Evolutionary conservation across 2,329 filamentous ascomycete genomes (phyloP).

Genomic region (Aspergillus terreus): DNA sequence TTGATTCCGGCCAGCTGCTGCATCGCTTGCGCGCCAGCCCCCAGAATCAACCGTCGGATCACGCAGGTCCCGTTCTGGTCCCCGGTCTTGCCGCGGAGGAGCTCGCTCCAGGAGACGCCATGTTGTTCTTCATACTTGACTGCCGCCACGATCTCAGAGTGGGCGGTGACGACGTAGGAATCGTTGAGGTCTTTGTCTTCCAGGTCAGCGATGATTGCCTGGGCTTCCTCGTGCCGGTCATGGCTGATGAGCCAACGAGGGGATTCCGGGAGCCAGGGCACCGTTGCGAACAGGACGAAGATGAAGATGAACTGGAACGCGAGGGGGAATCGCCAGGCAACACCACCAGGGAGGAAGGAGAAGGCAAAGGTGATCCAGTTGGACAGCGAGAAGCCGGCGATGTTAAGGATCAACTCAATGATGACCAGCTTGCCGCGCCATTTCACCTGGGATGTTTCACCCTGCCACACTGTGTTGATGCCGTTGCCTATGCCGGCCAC

Average conservation of each 20-base stretch:
- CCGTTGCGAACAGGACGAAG: conserved; percentile 20
- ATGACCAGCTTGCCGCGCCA: conserved; percentile 23
- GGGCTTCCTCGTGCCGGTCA: conserved; percentile 27
- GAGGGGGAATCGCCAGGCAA: conserved; percentile 29
- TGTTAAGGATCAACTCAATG: conserved; percentile 24
- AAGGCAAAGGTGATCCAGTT: conserved; percentile 44
- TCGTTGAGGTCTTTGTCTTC: conserved; percentile 12
- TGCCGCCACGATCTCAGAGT: no score
- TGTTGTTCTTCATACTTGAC: conserved; percentile 46
- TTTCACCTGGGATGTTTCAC: conserved; percentile 46
- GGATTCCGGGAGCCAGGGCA: conserved; percentile 35
- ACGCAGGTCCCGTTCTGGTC: conserved; percentile 29
- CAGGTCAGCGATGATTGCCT: conserved; percentile 42
- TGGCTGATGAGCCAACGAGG: conserved; percentile 24
- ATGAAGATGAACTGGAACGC: conserved; percentile 31
- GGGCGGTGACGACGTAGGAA: no score
- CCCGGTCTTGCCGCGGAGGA: conserved; percentile 43
- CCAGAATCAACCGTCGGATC: conserved; percentile 43
- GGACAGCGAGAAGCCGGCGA: conserved; percentile 40
- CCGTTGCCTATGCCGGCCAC: conserved; percentile 22
- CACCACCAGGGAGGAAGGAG: conserved; percentile 35
- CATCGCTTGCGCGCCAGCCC: conserved; percentile 39
- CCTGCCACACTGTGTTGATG: conserved; percentile 50
- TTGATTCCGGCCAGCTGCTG: no score
- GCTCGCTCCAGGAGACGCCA: conserved; percentile 47